Evolutionary conservation across 1,139 yeast species (phyloP).

Genomic region (Suhomyces anneliseae): DNA sequence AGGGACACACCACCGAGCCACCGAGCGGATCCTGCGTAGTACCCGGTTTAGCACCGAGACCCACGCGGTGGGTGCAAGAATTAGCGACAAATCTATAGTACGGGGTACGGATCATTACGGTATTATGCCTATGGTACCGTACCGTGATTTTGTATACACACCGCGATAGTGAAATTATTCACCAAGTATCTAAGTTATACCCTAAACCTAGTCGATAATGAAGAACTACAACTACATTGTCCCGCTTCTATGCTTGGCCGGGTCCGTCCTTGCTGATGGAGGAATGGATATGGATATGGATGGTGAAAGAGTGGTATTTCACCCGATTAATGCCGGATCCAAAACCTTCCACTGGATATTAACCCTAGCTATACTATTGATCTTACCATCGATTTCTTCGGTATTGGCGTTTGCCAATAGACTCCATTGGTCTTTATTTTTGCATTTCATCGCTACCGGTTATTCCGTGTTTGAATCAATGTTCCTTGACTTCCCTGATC

Average conservation of each 20-base stretch:
- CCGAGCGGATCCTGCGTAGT: too few species aligned
- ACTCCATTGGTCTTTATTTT: constrained; percentile 42
- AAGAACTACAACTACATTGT: background rate
- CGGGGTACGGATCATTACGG: too few species aligned
- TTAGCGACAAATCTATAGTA: too few species aligned
- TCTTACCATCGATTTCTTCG: constrained; percentile 57
- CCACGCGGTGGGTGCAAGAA: too few species aligned
- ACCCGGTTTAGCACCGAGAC: too few species aligned
- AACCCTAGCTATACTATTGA: constrained; percentile 44
- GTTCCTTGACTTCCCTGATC: constrained; percentile 61
- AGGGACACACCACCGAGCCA: background rate
- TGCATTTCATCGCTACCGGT: constrained; percentile 48
- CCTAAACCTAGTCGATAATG: background rate
- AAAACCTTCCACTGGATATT: constrained; percentile 66
- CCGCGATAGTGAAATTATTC: background rate
- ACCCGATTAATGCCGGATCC: constrained; percentile 49
- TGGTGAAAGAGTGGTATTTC: constrained; percentile 34
- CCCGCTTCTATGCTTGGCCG: background rate
- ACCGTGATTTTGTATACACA: background rate
- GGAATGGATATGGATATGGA: constrained; percentile 38
- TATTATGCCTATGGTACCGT: too few species aligned
- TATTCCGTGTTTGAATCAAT: constrained; percentile 58
- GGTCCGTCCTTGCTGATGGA: constrained; percentile 1
- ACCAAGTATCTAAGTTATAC: background rate
- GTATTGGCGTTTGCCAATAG: constrained; percentile 55